Percentiles rank a stretch among this genome's conserved stretches.
phyloP scores from a whole-genome alignment of 768 basidiomycete genomes.

The Lactarius psammicola region DNA sequence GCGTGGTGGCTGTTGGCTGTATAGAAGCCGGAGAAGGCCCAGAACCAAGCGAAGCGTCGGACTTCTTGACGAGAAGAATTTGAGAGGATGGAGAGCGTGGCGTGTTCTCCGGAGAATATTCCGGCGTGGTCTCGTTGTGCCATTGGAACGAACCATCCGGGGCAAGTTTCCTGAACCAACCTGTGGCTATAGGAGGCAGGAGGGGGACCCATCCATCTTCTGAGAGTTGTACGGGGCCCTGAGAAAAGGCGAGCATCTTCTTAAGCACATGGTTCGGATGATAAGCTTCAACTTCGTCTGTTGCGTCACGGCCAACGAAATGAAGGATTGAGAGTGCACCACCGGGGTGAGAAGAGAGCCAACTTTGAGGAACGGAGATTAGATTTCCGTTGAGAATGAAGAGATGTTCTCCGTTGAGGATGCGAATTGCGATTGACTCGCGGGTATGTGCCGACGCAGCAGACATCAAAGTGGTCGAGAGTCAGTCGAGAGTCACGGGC shows the following conservation, averaged over 20 bases:
- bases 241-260: slow-evolving; percentile 59
- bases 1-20: slow-evolving; percentile 49
- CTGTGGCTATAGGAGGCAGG: slow-evolving; percentile 81
- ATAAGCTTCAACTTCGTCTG: slow-evolving; percentile 92
- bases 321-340: slow-evolving; percentile 87
- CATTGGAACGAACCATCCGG: slow-evolving; percentile 37
- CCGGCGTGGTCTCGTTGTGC: slow-evolving; percentile 20
- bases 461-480: neutral
- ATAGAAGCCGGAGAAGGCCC: slow-evolving; percentile 47
- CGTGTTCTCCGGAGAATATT: slow-evolving; percentile 33
- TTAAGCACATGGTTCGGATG: slow-evolving; percentile 62
- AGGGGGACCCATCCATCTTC: slow-evolving; percentile 66
- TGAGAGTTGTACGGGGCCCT: slow-evolving; percentile 65
- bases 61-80: slow-evolving; percentile 59
- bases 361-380: slow-evolving; percentile 63
- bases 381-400: slow-evolving; percentile 68
- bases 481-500: neutral
- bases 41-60: slow-evolving; percentile 34
- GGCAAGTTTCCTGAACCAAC: slow-evolving; percentile 67
- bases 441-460: slow-evolving; percentile 33
- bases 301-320: slow-evolving; percentile 92
- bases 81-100: slow-evolving; percentile 41
- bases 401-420: slow-evolving; percentile 72
- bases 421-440: slow-evolving; percentile 61
- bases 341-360: slow-evolving; percentile 90